Evolutionary conservation across 2,329 filamentous ascomycete species (phyloP).

Genomic region (Hypoxylon sp.): DNA sequence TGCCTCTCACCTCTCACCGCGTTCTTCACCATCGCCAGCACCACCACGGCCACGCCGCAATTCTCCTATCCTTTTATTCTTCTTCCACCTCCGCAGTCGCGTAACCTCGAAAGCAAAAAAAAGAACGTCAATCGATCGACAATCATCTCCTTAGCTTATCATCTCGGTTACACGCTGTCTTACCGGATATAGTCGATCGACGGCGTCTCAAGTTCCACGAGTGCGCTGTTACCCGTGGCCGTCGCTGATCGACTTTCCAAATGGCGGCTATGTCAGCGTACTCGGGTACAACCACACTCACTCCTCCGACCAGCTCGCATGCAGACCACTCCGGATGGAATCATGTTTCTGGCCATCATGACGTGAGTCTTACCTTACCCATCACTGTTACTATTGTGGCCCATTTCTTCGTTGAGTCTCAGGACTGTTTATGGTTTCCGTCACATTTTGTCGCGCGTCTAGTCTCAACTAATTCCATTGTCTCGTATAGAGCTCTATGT

Average conservation of each 20-base stretch:
- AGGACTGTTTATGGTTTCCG: not conserved
- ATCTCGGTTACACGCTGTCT: constrained; percentile 25
- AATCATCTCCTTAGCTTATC: constrained; percentile 13
- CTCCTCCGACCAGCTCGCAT: constrained; percentile 65
- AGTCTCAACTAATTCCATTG: constrained; percentile 30
- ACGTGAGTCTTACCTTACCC: constrained; percentile 46
- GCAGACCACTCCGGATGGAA: constrained; percentile 64
- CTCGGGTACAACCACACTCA: constrained; percentile 64
- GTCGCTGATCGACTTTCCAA: constrained; percentile 41
- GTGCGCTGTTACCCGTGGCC: constrained; percentile 44
- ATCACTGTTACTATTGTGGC: not conserved
- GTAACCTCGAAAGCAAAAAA: constrained; percentile 18
- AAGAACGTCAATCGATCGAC: constrained; percentile 18
- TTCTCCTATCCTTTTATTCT: constrained; percentile 3
- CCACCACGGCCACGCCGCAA: constrained; percentile 10
- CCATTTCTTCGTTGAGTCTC: constrained; percentile 3
- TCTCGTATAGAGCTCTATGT: constrained; percentile 45
- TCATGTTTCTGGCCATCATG: constrained; percentile 47
- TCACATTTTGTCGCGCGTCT: constrained; percentile 1
- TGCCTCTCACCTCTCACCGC: constrained; percentile 30
- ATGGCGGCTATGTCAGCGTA: constrained; percentile 70
- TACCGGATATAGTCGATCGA: constrained; percentile 34
- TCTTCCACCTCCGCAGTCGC: constrained; percentile 14
- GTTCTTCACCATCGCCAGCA: constrained; percentile 10
- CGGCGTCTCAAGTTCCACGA: constrained; percentile 41